Percentiles rank a stretch among this genome's conserved stretches.
Evolutionary conservation across 1,139 yeast species (phyloP).

Genomic region (Candida sanyaensis): DNA sequence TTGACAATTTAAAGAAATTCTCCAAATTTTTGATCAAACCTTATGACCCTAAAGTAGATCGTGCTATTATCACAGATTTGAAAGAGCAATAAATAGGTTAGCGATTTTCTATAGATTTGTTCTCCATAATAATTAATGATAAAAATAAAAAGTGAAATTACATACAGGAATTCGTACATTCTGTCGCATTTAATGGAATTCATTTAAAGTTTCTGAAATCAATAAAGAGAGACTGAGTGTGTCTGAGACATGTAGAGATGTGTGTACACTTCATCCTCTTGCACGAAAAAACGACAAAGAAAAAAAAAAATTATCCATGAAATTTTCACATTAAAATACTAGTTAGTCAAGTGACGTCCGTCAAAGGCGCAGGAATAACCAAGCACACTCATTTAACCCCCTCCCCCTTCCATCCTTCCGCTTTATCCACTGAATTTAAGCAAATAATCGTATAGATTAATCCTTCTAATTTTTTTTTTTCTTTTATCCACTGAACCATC

Average conservation of each 20-base stretch:
- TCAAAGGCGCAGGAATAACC: background rate
- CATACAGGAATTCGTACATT: no score
- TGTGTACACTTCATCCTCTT: background rate
- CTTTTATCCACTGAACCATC: slow-evolving; percentile 4
- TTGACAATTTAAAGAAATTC: slow-evolving; percentile 77
- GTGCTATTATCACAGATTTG: slow-evolving; percentile 61
- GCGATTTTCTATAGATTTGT: background rate
- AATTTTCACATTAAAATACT: background rate
- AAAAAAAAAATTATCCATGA: background rate
- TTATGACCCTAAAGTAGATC: slow-evolving; percentile 66
- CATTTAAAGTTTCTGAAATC: no score
- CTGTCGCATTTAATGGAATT: no score
- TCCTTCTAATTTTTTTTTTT: background rate
- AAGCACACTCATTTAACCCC: background rate
- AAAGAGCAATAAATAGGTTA: slow-evolving; percentile 46
- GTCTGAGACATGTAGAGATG: background rate
- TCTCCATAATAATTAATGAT: no score
- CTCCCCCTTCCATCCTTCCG: background rate
- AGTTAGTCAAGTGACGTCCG: background rate
- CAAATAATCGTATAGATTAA: background rate
- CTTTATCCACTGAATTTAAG: background rate
- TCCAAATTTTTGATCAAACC: slow-evolving; percentile 70
- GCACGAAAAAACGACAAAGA: background rate
- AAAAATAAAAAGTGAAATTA: no score
- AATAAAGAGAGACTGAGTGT: background rate